Conservation (phyloP, 495 filamentous ascomycete species). For the Hypoxylon fragiforme region DNA sequence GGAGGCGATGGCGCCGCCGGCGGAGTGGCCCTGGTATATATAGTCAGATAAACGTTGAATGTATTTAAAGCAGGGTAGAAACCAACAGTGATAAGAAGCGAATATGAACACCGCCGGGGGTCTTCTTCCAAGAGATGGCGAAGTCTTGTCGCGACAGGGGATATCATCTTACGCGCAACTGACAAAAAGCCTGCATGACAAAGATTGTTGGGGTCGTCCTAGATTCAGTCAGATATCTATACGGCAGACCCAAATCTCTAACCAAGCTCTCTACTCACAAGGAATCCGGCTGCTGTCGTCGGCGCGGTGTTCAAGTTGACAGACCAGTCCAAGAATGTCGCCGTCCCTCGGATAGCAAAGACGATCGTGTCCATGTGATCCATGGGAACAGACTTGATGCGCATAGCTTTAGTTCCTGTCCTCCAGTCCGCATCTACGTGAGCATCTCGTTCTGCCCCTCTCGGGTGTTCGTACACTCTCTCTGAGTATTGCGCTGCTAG, state of each 20-base stretch:
- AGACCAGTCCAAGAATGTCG: constrained; percentile 81
- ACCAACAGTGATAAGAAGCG: constrained; percentile 79
- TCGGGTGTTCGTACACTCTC: constrained; percentile 67
- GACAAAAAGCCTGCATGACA: constrained; percentile 79
- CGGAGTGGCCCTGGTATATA: too few relatives aligned
- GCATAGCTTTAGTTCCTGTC: constrained; percentile 78
- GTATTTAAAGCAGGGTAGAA: too few relatives aligned
- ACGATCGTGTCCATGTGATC: constrained; percentile 77
- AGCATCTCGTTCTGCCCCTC: constrained; percentile 59
- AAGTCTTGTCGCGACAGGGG: constrained; percentile 68
- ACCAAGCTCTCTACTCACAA: constrained; percentile 60
- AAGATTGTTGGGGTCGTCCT: constrained; percentile 73
- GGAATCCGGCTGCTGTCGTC: constrained; percentile 62
- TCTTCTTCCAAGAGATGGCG: constrained; percentile 69
- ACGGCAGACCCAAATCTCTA: too few relatives aligned
- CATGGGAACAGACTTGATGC: constrained; percentile 74
- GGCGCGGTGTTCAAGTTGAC: constrained; percentile 74
- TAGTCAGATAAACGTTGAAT: too few relatives aligned
- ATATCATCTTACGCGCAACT: constrained; percentile 75
- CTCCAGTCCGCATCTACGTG: constrained; percentile 71
- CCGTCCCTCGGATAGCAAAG: constrained; percentile 77
- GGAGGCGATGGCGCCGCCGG: constrained; percentile 77
- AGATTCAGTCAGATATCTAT: constrained; percentile 5
- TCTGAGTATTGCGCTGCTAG: constrained; percentile 75
- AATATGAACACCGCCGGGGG: constrained; percentile 65